phyloP scores from a whole-genome alignment of 129 eudicot species.

The Arctium lappa region DNA sequence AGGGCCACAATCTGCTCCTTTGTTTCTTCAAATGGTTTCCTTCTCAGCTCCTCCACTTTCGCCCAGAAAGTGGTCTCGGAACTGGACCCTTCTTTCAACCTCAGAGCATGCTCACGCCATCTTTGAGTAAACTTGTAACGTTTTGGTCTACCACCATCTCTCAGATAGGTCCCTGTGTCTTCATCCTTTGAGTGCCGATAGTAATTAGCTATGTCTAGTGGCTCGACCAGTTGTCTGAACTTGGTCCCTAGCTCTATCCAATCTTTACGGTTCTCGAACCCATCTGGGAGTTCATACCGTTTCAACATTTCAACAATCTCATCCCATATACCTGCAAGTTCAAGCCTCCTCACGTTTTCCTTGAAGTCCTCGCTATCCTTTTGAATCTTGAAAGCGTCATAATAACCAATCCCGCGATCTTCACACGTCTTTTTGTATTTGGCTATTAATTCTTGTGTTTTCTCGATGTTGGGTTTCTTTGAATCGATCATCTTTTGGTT shows the following conservation, averaged over 20 bases:
- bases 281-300: conserved; percentile 88
- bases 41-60: conserved; percentile 69
- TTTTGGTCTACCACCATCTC: conserved; percentile 63
- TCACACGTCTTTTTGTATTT: conserved; percentile 54
- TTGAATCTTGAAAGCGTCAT: conserved; percentile 84
- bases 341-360: conserved; percentile 69
- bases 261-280: conserved; percentile 62
- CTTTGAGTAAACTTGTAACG: conserved; percentile 72
- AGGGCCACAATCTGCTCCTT: conserved; percentile 42
- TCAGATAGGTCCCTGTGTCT: conserved; percentile 81
- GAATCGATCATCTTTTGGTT: conserved; percentile 48
- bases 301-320: conserved; percentile 85
- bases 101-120: conserved; percentile 71
- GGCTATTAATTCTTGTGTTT: conserved; percentile 35
- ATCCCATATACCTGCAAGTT: conserved; percentile 91
- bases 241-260: conserved; percentile 76
- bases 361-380: conserved; percentile 56
- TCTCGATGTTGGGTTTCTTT: conserved; percentile 37
- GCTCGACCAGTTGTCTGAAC: conserved; percentile 70
- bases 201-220: conserved; percentile 87
- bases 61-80: conserved; percentile 90
- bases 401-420: conserved; percentile 52
- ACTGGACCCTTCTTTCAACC: conserved; percentile 33
- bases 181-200: conserved; percentile 76
- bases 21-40: conserved; percentile 33